Conservation (phyloP, 179 eudicot genomes). For the Silene coronaria region DNA sequence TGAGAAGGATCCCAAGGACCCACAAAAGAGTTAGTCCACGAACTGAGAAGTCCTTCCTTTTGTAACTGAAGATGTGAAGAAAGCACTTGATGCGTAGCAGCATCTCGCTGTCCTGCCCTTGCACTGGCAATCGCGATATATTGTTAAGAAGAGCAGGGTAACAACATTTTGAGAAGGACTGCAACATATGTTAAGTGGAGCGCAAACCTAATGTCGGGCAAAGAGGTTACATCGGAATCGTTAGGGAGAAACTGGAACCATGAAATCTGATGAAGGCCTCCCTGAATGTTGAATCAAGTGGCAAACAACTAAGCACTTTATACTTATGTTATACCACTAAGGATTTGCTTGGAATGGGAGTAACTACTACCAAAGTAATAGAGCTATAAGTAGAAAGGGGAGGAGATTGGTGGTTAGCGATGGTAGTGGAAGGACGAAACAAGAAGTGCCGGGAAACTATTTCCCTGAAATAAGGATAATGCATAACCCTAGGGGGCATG, state of each 20-base stretch:
- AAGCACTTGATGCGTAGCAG: constrained; percentile 55
- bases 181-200: neutral
- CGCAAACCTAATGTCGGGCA: constrained; percentile 60
- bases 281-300: constrained; percentile 37
- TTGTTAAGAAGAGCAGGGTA: neutral
- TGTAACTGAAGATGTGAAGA: constrained; percentile 80
- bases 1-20: constrained; percentile 99
- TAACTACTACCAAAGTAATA: neutral
- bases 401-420: neutral
- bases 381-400: neutral
- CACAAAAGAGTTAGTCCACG: constrained; percentile 93
- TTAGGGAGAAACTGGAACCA: constrained; percentile 92
- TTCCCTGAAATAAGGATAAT: no score
- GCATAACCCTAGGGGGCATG: no score
- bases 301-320: neutral
- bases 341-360: constrained; percentile 3
- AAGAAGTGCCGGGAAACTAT: no score
- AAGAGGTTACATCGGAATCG: constrained; percentile 50
- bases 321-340: neutral
- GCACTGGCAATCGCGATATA: constrained; percentile 28
- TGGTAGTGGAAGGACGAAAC: no score
- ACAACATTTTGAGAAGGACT: neutral
- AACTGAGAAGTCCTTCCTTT: constrained; percentile 78
- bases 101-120: constrained; percentile 55
- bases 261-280: constrained; percentile 76